Evolutionary conservation across 768 basidiomycete species (phyloP).

Genomic region (Rhizopogon roseolus): DNA sequence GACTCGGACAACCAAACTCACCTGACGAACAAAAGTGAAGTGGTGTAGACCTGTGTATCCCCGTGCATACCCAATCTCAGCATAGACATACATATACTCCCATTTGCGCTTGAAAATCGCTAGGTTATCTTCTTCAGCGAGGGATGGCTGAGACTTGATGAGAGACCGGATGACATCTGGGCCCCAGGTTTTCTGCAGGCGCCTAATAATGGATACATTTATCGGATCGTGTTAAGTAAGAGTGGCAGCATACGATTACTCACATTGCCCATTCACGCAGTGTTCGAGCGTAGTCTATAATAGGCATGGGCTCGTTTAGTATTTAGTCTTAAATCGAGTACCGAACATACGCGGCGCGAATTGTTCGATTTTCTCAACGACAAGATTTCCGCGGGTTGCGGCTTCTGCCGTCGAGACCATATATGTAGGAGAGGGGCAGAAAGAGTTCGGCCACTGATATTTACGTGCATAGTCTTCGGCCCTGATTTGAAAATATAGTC

Average conservation of each 20-base stretch:
- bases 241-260: background rate
- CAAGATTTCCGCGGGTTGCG: constrained; percentile 15
- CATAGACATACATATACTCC: constrained; percentile 20
- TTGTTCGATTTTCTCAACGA: constrained; percentile 17
- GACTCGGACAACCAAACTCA: no score
- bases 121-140: constrained; percentile 16
- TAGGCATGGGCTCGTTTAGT: background rate
- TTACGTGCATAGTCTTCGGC: constrained; percentile 20
- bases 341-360: constrained; percentile 11
- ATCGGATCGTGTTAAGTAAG: background rate
- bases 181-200: constrained; percentile 9
- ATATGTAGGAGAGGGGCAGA: constrained; percentile 15
- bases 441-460: constrained; percentile 26
- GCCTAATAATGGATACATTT: constrained; percentile 2
- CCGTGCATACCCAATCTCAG: constrained; percentile 14
- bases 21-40: background rate
- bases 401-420: constrained; percentile 11
- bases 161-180: background rate
- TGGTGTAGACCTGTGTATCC: constrained; percentile 7
- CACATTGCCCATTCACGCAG: constrained; percentile 24
- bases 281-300: constrained; percentile 16
- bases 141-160: constrained; percentile 7
- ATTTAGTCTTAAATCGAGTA: background rate
- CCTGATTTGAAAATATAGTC: constrained; percentile 6
- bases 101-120: constrained; percentile 37